These are phyloP conservation scores for Xerocomellus chrysenteron DNA, from an alignment of 768 basidiomycete genomes.

Conservation along the genomic window DNA sequence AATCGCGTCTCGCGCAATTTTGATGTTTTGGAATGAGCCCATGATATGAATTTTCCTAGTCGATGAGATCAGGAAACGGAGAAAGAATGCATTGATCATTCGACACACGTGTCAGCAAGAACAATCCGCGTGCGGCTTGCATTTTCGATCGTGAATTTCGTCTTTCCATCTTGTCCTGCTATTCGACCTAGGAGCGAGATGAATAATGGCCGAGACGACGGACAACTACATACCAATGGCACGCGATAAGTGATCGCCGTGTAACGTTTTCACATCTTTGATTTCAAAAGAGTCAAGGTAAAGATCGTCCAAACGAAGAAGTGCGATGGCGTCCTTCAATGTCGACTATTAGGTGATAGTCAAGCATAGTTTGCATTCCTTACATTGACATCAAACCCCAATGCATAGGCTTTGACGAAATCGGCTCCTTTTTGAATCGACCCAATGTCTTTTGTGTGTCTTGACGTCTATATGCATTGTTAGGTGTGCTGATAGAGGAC, in stretches of 20 bases:
- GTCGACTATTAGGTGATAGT: constrained; percentile 2
- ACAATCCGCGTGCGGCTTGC: constrained; percentile 96
- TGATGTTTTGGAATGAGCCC: constrained; percentile 98
- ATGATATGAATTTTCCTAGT: constrained; percentile 95
- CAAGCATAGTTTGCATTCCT: constrained; percentile 22
- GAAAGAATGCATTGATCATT: not conserved
- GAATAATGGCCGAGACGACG: not conserved
- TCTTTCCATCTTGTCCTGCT: constrained; percentile 98
- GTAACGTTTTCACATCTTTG: constrained; percentile 97
- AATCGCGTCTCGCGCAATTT: constrained; percentile 93
- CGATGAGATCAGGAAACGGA: constrained; percentile 3
- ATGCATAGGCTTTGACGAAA: constrained; percentile 90
- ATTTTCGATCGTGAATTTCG: constrained; percentile 98
- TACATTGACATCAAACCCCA: constrained; percentile 96
- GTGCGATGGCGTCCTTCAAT: constrained; percentile 86
- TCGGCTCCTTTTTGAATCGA: constrained; percentile 96
- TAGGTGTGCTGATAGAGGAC: not conserved
- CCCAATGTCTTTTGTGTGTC: constrained; percentile 89
- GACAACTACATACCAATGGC: constrained; percentile 74
- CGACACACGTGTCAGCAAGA: constrained; percentile 89
- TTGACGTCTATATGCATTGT: constrained; percentile 68
- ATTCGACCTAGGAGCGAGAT: constrained; percentile 69
- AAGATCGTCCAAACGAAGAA: constrained; percentile 92
- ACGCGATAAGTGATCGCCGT: constrained; percentile 97
- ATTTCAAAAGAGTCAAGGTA: constrained; percentile 99